Evolutionary conservation across 1,139 yeast genomes (phyloP).

Genomic region (Kluyveromyces marxianus): DNA sequence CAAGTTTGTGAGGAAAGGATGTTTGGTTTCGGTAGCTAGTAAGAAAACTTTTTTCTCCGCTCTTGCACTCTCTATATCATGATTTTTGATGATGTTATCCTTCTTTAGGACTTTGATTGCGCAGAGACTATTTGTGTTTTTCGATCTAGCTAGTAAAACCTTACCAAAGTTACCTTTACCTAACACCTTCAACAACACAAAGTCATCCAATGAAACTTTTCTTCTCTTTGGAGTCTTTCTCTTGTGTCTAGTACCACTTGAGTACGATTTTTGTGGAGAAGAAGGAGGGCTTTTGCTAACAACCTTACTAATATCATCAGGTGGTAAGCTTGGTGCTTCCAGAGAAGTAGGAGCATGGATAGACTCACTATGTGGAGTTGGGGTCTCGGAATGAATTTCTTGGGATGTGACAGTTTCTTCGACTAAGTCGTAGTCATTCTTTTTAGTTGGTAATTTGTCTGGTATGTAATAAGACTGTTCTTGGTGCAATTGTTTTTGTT

Average conservation of each 20-base stretch:
- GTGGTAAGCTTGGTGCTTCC: not conserved
- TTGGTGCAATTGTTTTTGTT: not conserved
- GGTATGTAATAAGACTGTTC: not conserved
- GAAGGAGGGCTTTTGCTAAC: not conserved
- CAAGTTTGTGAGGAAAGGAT: slow-evolving; percentile 85
- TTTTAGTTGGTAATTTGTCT: not conserved
- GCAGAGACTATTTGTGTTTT: slow-evolving; percentile 64
- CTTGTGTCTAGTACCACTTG: slow-evolving; percentile 16
- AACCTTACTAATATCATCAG: not conserved
- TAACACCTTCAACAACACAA: slow-evolving; percentile 83
- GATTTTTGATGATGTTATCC: slow-evolving; percentile 89
- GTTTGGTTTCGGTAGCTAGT: slow-evolving; percentile 82
- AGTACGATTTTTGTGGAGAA: slow-evolving; percentile 22
- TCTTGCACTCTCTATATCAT: slow-evolving; percentile 90
- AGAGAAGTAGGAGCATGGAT: not conserved
- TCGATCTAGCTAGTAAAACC: slow-evolving; percentile 92
- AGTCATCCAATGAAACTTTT: slow-evolving; percentile 90
- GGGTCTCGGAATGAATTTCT: not conserved
- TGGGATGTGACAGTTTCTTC: not conserved
- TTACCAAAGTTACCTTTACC: slow-evolving; percentile 98
- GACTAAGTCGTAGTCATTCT: slow-evolving; percentile 6
- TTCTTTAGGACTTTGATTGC: slow-evolving; percentile 95
- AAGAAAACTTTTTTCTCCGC: slow-evolving; percentile 90
- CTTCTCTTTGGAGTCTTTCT: slow-evolving; percentile 31
- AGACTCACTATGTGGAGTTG: not conserved